Conservation (phyloP, 2,329 filamentous ascomycete species). For the Scortechinia acanthostroma region DNA sequence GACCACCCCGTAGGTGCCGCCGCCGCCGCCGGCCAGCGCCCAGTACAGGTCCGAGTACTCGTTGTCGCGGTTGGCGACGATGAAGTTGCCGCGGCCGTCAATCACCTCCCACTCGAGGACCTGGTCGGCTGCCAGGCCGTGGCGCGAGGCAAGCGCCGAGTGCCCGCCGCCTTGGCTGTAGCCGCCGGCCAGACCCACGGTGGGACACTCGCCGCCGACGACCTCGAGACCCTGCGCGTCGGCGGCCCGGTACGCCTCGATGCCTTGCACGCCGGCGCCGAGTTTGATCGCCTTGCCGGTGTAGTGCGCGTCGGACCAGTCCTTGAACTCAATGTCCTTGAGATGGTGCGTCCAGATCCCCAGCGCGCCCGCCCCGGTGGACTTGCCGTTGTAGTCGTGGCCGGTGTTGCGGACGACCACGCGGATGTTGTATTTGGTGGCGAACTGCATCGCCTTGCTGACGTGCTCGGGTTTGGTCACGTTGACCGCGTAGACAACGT, state of each 20-base stretch:
- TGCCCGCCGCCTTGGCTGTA: slow-evolving; percentile 44
- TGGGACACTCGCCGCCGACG: slow-evolving; percentile 33
- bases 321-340: slow-evolving; percentile 21
- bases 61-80: slow-evolving; percentile 23
- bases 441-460: slow-evolving; percentile 10
- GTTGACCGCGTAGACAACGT: slow-evolving; percentile 28
- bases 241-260: slow-evolving; percentile 26
- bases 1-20: slow-evolving; percentile 37
- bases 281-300: slow-evolving; percentile 30
- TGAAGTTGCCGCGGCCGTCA: slow-evolving; percentile 24
- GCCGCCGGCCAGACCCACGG: slow-evolving; percentile 38
- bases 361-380: slow-evolving; percentile 33
- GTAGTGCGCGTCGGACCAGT: slow-evolving; percentile 25
- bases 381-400: slow-evolving; percentile 31
- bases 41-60: slow-evolving; percentile 39
- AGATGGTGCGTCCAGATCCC: slow-evolving; percentile 31
- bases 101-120: slow-evolving; percentile 33
- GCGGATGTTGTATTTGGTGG: slow-evolving; percentile 16
- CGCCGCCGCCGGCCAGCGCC: slow-evolving; percentile 37
- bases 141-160: slow-evolving; percentile 27
- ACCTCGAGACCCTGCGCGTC: slow-evolving; percentile 22
- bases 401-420: slow-evolving; percentile 27
- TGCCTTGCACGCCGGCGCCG: slow-evolving; percentile 32
- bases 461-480: slow-evolving; percentile 19
- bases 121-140: slow-evolving; percentile 39